Evolutionary conservation across 768 basidiomycete species (phyloP).

Genomic region (Suillus sp.): DNA sequence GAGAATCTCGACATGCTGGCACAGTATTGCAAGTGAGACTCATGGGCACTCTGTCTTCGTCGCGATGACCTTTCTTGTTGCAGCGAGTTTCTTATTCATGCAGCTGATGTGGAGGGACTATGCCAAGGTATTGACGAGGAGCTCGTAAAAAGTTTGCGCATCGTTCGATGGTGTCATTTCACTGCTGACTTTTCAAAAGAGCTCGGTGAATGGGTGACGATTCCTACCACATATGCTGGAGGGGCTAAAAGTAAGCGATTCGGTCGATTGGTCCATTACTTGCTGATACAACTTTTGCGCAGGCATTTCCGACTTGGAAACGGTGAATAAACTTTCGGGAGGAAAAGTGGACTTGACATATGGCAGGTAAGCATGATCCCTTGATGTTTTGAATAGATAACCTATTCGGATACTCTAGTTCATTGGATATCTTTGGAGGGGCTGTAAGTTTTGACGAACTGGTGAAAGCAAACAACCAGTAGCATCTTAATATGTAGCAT

Average conservation of each 20-base stretch:
- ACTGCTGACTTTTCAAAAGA: slow-evolving; percentile 45
- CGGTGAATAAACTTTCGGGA: slow-evolving; percentile 76
- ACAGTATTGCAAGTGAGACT: slow-evolving; percentile 73
- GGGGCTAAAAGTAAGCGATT: slow-evolving; percentile 79
- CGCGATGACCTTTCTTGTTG: slow-evolving; percentile 10
- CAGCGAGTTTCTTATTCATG: slow-evolving; percentile 94
- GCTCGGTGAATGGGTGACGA: slow-evolving; percentile 87
- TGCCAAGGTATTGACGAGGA: slow-evolving; percentile 95
- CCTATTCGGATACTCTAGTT: slow-evolving; percentile 32
- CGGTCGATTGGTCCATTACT: not conserved
- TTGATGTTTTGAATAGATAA: not conserved
- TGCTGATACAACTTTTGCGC: slow-evolving; percentile 12
- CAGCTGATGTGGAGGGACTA: slow-evolving; percentile 97
- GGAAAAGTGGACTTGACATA: slow-evolving; percentile 65
- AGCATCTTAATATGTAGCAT: not conserved
- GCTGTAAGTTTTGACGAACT: slow-evolving; percentile 62
- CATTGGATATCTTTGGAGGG: slow-evolving; percentile 76
- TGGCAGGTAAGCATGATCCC: slow-evolving; percentile 34
- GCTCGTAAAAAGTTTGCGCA: slow-evolving; percentile 70
- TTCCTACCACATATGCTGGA: slow-evolving; percentile 96
- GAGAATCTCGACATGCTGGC: slow-evolving; percentile 83
- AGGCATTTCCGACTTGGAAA: slow-evolving; percentile 81
- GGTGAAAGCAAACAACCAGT: slow-evolving; percentile 34
- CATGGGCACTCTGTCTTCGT: not conserved
- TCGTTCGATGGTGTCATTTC: not conserved